Conservation (phyloP, 140 eudicot genomes). For the Cichorium intybus region DNA sequence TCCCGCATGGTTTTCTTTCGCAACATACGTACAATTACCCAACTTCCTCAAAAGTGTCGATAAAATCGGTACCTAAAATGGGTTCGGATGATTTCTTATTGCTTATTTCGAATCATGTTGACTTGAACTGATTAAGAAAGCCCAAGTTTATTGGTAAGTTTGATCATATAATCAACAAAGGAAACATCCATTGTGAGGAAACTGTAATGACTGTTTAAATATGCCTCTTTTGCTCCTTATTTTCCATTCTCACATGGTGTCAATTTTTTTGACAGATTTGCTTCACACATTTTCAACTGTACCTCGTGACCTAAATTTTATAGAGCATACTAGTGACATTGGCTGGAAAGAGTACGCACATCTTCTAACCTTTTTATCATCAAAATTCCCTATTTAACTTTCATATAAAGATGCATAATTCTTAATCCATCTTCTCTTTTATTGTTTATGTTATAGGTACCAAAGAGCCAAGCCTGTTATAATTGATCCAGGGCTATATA, state of each 20-base stretch:
- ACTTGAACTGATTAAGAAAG: constrained; percentile 8
- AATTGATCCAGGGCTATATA: constrained; percentile 72
- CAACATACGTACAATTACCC: constrained; percentile 7
- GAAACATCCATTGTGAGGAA: constrained; percentile 11
- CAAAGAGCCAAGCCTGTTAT: constrained; percentile 74
- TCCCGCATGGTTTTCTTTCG: constrained; percentile 5
- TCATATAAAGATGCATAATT: background rate
- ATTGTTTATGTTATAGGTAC: constrained; percentile 28
- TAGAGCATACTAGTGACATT: constrained; percentile 88
- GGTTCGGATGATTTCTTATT: background rate
- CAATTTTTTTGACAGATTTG: constrained; percentile 43
- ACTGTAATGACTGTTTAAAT: constrained; percentile 6
- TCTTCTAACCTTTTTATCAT: constrained; percentile 8
- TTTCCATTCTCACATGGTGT: background rate
- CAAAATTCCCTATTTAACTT: constrained; percentile 1
- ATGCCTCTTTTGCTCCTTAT: constrained; percentile 1
- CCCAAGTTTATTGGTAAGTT: constrained; percentile 1
- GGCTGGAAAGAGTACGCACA: constrained; percentile 83
- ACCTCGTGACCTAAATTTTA: constrained; percentile 64
- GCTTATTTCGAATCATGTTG: background rate
- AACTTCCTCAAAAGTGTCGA: constrained; percentile 1
- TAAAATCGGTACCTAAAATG: constrained; percentile 1
- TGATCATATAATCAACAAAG: constrained; percentile 9
- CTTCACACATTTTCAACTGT: constrained; percentile 62
- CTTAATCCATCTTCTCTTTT: background rate